Conservation (phyloP, 2,329 filamentous ascomycete species). For the Penicillium sp. region DNA sequence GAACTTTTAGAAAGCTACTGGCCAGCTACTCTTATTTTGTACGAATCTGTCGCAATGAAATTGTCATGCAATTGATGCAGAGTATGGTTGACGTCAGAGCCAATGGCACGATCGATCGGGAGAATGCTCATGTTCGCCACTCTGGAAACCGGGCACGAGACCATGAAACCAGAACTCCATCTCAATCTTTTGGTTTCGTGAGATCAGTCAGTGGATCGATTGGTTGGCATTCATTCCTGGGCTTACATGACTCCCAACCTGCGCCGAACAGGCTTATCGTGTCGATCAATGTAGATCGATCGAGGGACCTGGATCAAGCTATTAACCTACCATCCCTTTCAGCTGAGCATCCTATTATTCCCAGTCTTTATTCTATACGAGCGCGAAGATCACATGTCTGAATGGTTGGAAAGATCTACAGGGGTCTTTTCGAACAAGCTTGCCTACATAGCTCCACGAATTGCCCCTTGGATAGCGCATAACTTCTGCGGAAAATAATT, state of each 20-base stretch:
- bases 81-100: not conserved
- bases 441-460: too few relatives aligned
- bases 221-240: not conserved
- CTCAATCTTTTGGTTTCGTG: not conserved
- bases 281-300: not conserved
- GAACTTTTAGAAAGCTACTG: not conserved
- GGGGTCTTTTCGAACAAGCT: too few relatives aligned
- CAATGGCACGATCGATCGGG: not conserved
- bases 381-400: too few relatives aligned
- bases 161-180: not conserved
- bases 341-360: too few relatives aligned
- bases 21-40: not conserved
- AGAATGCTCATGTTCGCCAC: not conserved
- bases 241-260: not conserved
- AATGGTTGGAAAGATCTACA: too few relatives aligned
- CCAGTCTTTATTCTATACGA: too few relatives aligned
- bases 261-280: not conserved
- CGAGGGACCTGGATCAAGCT: not conserved
- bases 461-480: too few relatives aligned
- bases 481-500: too few relatives aligned
- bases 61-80: not conserved
- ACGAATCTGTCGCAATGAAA: not conserved
- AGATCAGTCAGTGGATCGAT: not conserved
- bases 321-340: not conserved
- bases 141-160: not conserved